Conservation (phyloP, 2,329 filamentous ascomycete genomes). For the Epichloe elymi region DNA sequence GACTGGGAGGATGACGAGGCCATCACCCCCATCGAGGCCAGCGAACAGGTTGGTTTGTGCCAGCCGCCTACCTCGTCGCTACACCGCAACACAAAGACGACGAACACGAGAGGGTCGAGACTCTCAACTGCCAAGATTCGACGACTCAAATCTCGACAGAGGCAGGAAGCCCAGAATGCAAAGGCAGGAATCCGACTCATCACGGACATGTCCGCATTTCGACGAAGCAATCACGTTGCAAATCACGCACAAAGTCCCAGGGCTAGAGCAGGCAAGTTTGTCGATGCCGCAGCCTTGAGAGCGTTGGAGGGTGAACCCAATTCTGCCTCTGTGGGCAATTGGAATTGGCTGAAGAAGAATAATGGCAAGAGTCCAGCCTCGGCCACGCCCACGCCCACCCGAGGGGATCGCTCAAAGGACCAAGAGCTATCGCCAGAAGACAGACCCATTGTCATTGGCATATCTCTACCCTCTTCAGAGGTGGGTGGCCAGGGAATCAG, state of each 20-base stretch:
- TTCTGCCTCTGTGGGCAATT: slow-evolving; percentile 41
- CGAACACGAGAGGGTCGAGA: slow-evolving; percentile 16
- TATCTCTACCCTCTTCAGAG: slow-evolving; percentile 43
- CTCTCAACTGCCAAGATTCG: slow-evolving; percentile 27
- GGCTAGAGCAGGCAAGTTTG: slow-evolving; percentile 32
- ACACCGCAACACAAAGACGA: slow-evolving; percentile 7
- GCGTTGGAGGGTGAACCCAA: slow-evolving; percentile 45
- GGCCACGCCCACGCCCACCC: slow-evolving; percentile 15
- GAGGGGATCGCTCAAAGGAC: slow-evolving; percentile 14
- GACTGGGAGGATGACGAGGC: slow-evolving; percentile 39
- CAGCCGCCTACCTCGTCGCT: slow-evolving; percentile 8
- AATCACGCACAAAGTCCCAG: slow-evolving; percentile 18
- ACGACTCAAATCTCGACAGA: slow-evolving; percentile 43
- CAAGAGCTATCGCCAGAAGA: slow-evolving; percentile 52
- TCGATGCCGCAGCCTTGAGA: slow-evolving; percentile 44
- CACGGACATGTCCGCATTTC: slow-evolving; percentile 51
- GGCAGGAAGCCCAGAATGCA: slow-evolving; percentile 47
- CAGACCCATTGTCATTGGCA: slow-evolving; percentile 60
- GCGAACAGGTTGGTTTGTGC: slow-evolving; percentile 18
- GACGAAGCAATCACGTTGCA: slow-evolving; percentile 26
- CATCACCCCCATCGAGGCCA: slow-evolving; percentile 25
- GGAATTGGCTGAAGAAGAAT: slow-evolving; percentile 40
- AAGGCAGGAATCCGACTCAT: slow-evolving; percentile 54
- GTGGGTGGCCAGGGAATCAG: slow-evolving; percentile 23
- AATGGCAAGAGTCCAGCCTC: slow-evolving; percentile 17